phyloP scores from a whole-genome alignment of 345 rosid genomes.

The Euphorbia peplus region DNA sequence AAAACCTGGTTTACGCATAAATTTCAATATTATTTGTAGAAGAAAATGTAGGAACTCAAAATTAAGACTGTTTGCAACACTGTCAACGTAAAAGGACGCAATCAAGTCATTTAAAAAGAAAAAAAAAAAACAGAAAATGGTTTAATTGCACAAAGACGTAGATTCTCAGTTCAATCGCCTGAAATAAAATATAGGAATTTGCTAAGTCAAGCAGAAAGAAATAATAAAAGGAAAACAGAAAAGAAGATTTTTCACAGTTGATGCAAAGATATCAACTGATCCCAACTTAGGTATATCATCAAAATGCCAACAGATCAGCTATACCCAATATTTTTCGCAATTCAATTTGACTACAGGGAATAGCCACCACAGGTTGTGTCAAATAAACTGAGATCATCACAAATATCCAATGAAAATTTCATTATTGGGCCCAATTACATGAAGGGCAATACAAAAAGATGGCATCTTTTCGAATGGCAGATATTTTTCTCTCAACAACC shows the following conservation, averaged over 20 bases:
- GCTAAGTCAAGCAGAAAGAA: too few relatives aligned
- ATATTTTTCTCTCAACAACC: background rate
- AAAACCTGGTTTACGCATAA: constrained; percentile 40
- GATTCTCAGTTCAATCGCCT: too few relatives aligned
- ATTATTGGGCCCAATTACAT: background rate
- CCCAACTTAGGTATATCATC: background rate
- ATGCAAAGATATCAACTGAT: background rate
- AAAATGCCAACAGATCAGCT: background rate
- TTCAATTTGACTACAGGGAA: too few relatives aligned
- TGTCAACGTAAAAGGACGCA: background rate
- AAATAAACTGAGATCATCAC: too few relatives aligned
- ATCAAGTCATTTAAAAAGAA: background rate
- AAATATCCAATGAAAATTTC: background rate
- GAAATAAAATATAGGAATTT: too few relatives aligned
- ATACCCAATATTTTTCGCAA: background rate
- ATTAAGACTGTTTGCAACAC: background rate
- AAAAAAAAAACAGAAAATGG: too few relatives aligned
- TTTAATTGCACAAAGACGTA: too few relatives aligned
- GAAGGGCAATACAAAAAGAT: background rate
- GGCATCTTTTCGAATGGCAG: background rate
- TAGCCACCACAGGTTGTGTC: too few relatives aligned
- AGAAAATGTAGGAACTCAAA: background rate
- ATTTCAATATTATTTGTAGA: background rate
- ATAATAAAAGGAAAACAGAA: background rate
- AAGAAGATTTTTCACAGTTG: background rate